Evolutionary conservation across 345 rosid species (phyloP), one percentile per base, ranked within the genome.

Genomic region (Hirschfeldia incana): DNA sequence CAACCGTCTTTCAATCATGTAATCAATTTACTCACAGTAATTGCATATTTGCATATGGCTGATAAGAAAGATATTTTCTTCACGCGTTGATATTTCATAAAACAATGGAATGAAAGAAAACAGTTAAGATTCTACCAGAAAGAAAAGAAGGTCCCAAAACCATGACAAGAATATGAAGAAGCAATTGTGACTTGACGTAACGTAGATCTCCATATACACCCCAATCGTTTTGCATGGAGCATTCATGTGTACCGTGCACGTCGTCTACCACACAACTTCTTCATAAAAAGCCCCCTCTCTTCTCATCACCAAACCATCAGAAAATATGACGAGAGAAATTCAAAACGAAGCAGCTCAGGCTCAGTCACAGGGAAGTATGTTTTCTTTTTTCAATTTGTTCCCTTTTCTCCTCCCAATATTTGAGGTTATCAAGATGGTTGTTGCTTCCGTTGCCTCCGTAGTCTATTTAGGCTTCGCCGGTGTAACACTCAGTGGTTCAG

Each of bases 381-480:
- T 64, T 21, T 34, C 80, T 51, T 64, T 78, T 27, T 63, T 39
- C 74, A 5, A 21, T 44, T 58, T 8, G 51, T 64, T 77, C 27
- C 26, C 81, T 39, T 72, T 78, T 34, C 17, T 79, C 49, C 15
- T 67, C 26, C 78, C 82, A 67, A 2, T 73, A 17, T n/a, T 73
- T 21, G 82, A 71, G 63, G 65, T 49, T 34, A 39, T 79, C 53
- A 67, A 79, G 82, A 8, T 79, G 39, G 37, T 79, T 49, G 34
- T 67, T 32, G 96, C 94, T 1, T 90, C 72, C 72, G 84, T 93
- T 0, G 93, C 85, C 0, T 92, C 94, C 2, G 92, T 89, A 0
- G 85, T 88, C 69, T 89, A 90, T 44, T 76, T 90, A 29, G 70
- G 89, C 49, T 90, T 92, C 64, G 88, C 92, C 3, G 87, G 87